Evolutionary conservation across 345 rosid genomes (phyloP).

Genomic region (Boechera stricta): DNA sequence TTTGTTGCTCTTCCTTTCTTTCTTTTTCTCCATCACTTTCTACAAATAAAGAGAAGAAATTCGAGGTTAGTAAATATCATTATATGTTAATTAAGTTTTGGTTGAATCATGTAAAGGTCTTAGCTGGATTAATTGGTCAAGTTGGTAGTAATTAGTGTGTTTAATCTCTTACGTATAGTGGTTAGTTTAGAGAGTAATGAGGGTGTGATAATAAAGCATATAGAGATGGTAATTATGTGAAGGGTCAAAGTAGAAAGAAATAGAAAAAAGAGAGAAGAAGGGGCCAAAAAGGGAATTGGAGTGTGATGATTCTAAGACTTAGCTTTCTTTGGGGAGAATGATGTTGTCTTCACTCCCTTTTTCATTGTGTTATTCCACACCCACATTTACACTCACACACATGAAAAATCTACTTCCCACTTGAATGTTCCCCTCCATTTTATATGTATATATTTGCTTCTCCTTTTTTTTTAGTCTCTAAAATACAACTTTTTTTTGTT

Average conservation of each 20-base stretch:
- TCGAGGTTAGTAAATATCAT: neutral
- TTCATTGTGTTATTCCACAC: slow-evolving; percentile 42
- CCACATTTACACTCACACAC: slow-evolving; percentile 47
- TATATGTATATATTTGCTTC: neutral
- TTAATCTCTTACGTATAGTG: slow-evolving; percentile 3
- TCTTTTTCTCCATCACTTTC: slow-evolving; percentile 10
- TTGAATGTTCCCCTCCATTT: slow-evolving; percentile 20
- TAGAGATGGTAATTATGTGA: slow-evolving; percentile 33
- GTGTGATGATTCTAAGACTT: slow-evolving; percentile 49
- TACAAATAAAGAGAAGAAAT: neutral
- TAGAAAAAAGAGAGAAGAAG: slow-evolving; percentile 23
- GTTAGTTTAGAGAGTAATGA: slow-evolving; percentile 34
- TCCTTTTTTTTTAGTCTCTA: neutral
- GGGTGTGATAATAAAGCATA: slow-evolving; percentile 33
- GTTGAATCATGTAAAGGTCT: slow-evolving; percentile 22
- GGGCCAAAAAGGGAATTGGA: slow-evolving; percentile 43
- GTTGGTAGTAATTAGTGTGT: slow-evolving; percentile 19
- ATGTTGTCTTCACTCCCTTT: slow-evolving; percentile 48
- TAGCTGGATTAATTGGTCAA: slow-evolving; percentile 32
- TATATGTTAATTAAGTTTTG: neutral
- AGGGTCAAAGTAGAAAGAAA: slow-evolving; percentile 44
- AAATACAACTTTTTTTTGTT: neutral
- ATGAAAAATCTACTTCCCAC: slow-evolving; percentile 37
- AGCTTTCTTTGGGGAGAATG: slow-evolving; percentile 50
- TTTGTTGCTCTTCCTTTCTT: slow-evolving; percentile 34